A percentile compares a stretch with the other conserved stretches of the same genome.
These are phyloP conservation scores for Neurospora sp. DNA, from an alignment of 495 filamentous ascomycete species.

Conservation along the genomic window DNA sequence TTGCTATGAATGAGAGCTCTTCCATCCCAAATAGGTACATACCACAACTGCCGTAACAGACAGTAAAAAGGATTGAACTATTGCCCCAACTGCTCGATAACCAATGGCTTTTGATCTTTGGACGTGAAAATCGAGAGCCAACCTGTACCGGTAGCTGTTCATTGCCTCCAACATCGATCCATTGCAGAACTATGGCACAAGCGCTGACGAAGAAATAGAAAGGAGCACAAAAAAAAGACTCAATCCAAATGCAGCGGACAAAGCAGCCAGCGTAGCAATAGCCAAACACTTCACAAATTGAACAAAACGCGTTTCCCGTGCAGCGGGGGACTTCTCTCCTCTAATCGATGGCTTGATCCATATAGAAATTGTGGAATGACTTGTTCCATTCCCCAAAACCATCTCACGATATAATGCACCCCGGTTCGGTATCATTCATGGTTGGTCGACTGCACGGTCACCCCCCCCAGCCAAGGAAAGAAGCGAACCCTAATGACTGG, in stretches of 20 bases:
- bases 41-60: not conserved
- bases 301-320: not conserved
- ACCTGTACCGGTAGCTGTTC: not conserved
- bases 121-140: not conserved
- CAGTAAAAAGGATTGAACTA: not conserved
- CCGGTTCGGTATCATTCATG: not conserved
- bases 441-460: not conserved
- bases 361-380: not conserved
- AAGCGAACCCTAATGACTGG: not conserved
- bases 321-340: not conserved
- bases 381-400: not conserved
- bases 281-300: not conserved
- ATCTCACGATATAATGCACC: not conserved
- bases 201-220: not conserved
- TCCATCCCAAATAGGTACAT: not conserved
- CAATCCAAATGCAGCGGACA: not conserved
- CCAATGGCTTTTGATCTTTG: not conserved
- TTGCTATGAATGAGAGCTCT: not conserved
- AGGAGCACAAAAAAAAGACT: not conserved
- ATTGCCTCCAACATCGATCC: not conserved
- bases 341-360: not conserved
- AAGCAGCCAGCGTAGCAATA: not conserved
- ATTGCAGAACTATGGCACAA: not conserved
- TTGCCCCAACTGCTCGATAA: not conserved
- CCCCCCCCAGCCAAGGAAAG: not conserved